A percentile compares a stretch with the other conserved stretches of the same genome.
These are phyloP conservation scores for Metarhizium brunneum DNA, from an alignment of 2,329 filamentous ascomycete species.

Conservation along the genomic window DNA sequence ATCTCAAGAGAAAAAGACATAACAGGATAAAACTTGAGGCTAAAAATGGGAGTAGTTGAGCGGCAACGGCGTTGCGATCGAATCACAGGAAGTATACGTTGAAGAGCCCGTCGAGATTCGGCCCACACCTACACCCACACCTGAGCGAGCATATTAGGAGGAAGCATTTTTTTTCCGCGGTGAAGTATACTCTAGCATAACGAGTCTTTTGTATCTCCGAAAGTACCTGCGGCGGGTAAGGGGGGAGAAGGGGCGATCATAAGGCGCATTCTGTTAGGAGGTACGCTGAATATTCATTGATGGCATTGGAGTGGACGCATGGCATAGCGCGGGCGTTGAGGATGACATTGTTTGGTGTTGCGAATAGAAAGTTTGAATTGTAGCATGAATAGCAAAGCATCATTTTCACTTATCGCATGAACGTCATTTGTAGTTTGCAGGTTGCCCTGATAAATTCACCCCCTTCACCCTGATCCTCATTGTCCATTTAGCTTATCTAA, in stretches of 20 bases:
- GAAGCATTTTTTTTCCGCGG: background rate
- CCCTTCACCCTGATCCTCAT: background rate
- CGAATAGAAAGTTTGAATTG: constrained; percentile 3
- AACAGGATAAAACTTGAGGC: constrained; percentile 14
- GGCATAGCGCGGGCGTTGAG: constrained; percentile 26
- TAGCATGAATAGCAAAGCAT: background rate
- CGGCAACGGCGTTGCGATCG: constrained; percentile 4
- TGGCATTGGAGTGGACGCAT: background rate
- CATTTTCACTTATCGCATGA: background rate
- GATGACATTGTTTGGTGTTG: background rate
- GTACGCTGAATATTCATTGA: background rate
- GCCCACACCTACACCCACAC: constrained; percentile 4
- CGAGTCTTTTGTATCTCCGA: background rate
- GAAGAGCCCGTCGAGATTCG: constrained; percentile 20
- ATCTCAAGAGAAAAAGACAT: constrained; percentile 13
- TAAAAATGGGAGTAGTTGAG: constrained; percentile 14
- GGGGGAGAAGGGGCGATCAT: no score
- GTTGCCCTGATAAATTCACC: background rate
- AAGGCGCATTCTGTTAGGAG: background rate
- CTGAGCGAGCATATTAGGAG: background rate
- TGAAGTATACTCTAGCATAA: background rate
- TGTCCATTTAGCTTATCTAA: background rate
- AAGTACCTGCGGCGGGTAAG: background rate
- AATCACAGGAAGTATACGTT: constrained; percentile 8
- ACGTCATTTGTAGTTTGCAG: no score